Percentiles rank a stretch among this genome's conserved stretches.
phyloP scores from a whole-genome alignment of 2,329 filamentous ascomycete species.

The Alternaria gaisen region DNA sequence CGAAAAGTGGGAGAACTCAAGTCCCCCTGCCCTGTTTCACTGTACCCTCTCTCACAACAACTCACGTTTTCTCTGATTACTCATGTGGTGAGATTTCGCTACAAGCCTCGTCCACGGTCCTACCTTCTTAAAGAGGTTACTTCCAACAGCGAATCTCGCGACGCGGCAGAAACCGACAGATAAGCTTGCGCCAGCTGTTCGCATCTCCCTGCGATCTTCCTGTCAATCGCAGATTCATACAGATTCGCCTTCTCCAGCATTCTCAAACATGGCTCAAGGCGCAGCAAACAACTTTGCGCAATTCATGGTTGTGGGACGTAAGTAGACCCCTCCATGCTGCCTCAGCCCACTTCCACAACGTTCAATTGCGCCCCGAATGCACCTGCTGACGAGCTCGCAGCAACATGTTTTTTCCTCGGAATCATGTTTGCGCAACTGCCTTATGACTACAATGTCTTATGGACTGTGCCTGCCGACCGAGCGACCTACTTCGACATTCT shows the following conservation, averaged over 20 bases:
- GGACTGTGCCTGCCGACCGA: slow-evolving; percentile 72
- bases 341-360: slow-evolving; percentile 10
- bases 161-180: slow-evolving; percentile 27
- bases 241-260: neutral
- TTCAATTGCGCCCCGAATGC: slow-evolving; percentile 5
- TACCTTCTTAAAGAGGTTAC: slow-evolving; percentile 45
- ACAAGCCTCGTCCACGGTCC: slow-evolving; percentile 21
- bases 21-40: neutral
- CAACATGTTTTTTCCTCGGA: slow-evolving; percentile 95
- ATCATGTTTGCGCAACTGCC: slow-evolving; percentile 96
- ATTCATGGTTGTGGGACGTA: slow-evolving; percentile 95
- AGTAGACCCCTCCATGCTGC: slow-evolving; percentile 52
- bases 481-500: slow-evolving; percentile 81
- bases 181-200: slow-evolving; percentile 35
- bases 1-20: slow-evolving; percentile 20
- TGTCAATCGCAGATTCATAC: slow-evolving; percentile 18
- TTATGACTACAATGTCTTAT: slow-evolving; percentile 92
- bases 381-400: slow-evolving; percentile 41
- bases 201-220: slow-evolving; percentile 16
- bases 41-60: neutral
- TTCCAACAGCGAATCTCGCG: slow-evolving; percentile 25
- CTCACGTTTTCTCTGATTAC: neutral
- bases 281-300: slow-evolving; percentile 78
- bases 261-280: slow-evolving; percentile 34
- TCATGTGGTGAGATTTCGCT: slow-evolving; percentile 6